Evolutionary conservation across 345 rosid genomes (phyloP).

Genomic region (Eucalyptus marginata): DNA sequence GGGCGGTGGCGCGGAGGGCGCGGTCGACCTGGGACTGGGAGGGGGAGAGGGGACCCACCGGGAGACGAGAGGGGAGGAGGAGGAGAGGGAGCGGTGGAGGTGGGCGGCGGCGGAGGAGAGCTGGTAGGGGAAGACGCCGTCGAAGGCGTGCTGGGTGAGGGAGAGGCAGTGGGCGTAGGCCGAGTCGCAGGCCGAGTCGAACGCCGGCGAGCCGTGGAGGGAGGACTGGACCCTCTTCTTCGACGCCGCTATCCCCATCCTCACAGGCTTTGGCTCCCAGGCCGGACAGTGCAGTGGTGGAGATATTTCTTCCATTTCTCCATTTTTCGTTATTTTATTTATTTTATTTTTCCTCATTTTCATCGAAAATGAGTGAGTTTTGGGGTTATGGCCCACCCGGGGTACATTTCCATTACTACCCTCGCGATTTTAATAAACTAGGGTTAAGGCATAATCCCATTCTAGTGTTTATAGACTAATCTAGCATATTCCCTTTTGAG

Average conservation of each 20-base stretch:
- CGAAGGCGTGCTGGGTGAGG: slow-evolving; percentile 61
- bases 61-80: slow-evolving; percentile 20
- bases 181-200: slow-evolving; percentile 51
- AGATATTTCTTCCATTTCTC: background rate
- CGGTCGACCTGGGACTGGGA: slow-evolving; percentile 53
- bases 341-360: background rate
- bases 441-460: background rate
- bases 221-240: slow-evolving; percentile 36
- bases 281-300: background rate
- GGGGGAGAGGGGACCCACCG: slow-evolving; percentile 65
- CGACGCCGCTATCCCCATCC: slow-evolving; percentile 39
- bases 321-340: background rate
- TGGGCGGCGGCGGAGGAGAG: slow-evolving; percentile 53
- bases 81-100: slow-evolving; percentile 35
- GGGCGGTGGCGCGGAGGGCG: slow-evolving; percentile 32
- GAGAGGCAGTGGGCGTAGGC: slow-evolving; percentile 55
- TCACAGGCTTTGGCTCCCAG: background rate
- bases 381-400: background rate
- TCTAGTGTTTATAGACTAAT: background rate
- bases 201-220: slow-evolving; percentile 33
- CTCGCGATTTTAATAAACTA: background rate
- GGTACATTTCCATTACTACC: background rate
- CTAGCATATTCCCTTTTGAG: too few relatives aligned
- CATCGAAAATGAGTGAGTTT: background rate
- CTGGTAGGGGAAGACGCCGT: slow-evolving; percentile 69